Conservation (phyloP, 805 yeast species). For the Sungouiella blattae region DNA sequence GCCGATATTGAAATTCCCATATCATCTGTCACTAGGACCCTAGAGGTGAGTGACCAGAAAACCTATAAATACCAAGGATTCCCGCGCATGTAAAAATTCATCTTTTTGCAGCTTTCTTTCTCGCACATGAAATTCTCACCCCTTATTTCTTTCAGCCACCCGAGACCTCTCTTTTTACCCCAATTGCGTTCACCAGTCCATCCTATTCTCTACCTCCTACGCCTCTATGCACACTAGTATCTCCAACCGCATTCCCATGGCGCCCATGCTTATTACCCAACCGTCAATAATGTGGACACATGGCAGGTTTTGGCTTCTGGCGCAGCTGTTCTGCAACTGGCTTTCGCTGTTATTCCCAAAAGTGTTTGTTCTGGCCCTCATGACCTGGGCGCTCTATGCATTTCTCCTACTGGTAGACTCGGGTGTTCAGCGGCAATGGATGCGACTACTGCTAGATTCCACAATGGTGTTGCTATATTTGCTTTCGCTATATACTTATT, state of each 20-base stretch:
- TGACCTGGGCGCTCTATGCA: slow-evolving; percentile 49
- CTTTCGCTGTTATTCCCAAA: slow-evolving; percentile 47
- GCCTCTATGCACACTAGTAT: slow-evolving; percentile 1
- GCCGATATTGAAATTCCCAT: too few species aligned
- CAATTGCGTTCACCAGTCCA: too few species aligned
- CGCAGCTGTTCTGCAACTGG: slow-evolving; percentile 31
- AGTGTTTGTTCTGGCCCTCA: slow-evolving; percentile 36
- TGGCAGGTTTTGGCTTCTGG: slow-evolving; percentile 5
- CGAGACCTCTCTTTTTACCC: too few species aligned
- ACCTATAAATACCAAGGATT: too few species aligned
- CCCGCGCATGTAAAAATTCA: too few species aligned
- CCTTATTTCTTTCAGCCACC: too few species aligned
- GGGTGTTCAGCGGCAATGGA: slow-evolving; percentile 8
- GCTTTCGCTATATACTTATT: slow-evolving; percentile 49
- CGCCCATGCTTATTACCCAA: slow-evolving; percentile 12
- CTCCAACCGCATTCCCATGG: background rate
- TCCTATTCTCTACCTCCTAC: too few species aligned
- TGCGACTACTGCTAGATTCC: slow-evolving; percentile 13
- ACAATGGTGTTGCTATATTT: slow-evolving; percentile 24
- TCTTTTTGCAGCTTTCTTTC: too few species aligned
- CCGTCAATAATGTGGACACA: slow-evolving; percentile 15
- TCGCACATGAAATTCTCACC: too few species aligned
- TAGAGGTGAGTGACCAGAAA: too few species aligned
- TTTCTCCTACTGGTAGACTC: slow-evolving; percentile 26
- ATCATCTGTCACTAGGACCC: too few species aligned